Evolutionary conservation across 2,329 filamentous ascomycete genomes (phyloP).

Genomic region (Chaetothyriales sp.): DNA sequence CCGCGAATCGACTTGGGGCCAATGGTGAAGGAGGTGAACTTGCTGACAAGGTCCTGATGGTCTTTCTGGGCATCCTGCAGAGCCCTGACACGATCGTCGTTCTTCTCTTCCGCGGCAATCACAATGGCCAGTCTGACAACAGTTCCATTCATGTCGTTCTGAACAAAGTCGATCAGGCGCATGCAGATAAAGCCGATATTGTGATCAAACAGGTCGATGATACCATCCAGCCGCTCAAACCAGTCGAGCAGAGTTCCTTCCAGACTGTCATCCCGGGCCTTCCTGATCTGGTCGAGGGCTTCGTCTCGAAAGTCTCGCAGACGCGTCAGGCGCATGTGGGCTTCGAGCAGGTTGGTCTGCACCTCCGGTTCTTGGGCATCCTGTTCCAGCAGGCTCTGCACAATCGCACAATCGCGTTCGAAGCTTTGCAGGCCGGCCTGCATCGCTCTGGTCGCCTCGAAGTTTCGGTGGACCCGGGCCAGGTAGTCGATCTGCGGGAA

Average conservation of each 20-base stretch:
- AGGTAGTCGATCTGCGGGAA: slow-evolving; percentile 65
- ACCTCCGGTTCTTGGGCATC: slow-evolving; percentile 77
- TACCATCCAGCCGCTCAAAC: slow-evolving; percentile 71
- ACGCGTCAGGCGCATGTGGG: slow-evolving; percentile 84
- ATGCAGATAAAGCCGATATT: slow-evolving; percentile 79
- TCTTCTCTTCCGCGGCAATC: slow-evolving; percentile 92
- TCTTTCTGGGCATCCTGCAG: slow-evolving; percentile 89
- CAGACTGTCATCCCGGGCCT: slow-evolving; percentile 55
- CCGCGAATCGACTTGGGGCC: slow-evolving; percentile 83
- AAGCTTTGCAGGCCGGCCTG: slow-evolving; percentile 80
- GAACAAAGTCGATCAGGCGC: slow-evolving; percentile 75
- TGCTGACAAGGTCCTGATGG: slow-evolving; percentile 81
- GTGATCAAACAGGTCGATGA: slow-evolving; percentile 89
- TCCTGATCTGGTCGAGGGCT: slow-evolving; percentile 87
- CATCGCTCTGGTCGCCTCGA: slow-evolving; percentile 87
- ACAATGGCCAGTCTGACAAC: slow-evolving; percentile 84
- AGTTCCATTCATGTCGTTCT: slow-evolving; percentile 71
- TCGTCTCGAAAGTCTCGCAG: slow-evolving; percentile 89
- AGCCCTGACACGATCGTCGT: slow-evolving; percentile 77
- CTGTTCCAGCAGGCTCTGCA: slow-evolving; percentile 64
- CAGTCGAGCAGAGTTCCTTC: slow-evolving; percentile 78
- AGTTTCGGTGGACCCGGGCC: slow-evolving; percentile 61
- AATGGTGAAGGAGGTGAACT: slow-evolving; percentile 90
- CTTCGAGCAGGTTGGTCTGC: slow-evolving; percentile 77
- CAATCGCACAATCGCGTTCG: slow-evolving; percentile 55